Evolutionary conservation across 441 rosid genomes (phyloP), one percentile per base, ranked within the genome.

Genomic region (Adansonia grandidieri): DNA sequence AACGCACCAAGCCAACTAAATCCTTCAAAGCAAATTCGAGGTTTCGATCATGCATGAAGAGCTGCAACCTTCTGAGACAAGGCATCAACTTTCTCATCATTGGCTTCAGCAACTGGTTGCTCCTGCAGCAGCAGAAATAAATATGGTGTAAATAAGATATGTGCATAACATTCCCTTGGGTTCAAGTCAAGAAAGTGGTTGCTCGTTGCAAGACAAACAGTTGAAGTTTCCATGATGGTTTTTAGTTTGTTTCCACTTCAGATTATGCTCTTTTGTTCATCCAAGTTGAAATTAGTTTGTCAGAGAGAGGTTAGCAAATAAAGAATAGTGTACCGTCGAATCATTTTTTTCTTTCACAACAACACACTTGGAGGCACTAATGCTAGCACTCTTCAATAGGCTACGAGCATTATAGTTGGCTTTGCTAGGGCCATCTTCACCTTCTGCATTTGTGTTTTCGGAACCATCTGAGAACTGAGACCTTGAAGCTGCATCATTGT

Each of bases 341-440:
- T 89, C 87, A 32, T 74, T 78, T 80, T 75, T 89, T 60, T 85
- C 82, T 75, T 89, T 80, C 77, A 85, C 85, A 64, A 85, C 96
- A 6, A 94, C 85, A 76, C 99, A 94, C 86, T 91, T 91, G 76
- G 99, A 94, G 82, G 87, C 99, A 74, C 98, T 96, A 37, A 96
- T 96, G 84, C 99, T 96, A 1, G 96, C 94, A 74, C 99, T 96
- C 88, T 96, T 96, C 91, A 94, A 80, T 75, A 96, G 87, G 88
- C 91, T 91, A 76, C 94, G 91, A 54, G 86, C 86, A 81, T 93
- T 88, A 83, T 80, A 78, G 78, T 81, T 84, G 58, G 87, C 70
- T 73, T 78, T 84, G 83, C 37, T 19, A 72, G 45, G 62, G 63
- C 86, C 88, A 73, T 80, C 81, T 72, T 84, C 82, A n/a, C 78